Conservation (phyloP, 2,329 filamentous ascomycete species). For the Decorospora gaudefroyi region DNA sequence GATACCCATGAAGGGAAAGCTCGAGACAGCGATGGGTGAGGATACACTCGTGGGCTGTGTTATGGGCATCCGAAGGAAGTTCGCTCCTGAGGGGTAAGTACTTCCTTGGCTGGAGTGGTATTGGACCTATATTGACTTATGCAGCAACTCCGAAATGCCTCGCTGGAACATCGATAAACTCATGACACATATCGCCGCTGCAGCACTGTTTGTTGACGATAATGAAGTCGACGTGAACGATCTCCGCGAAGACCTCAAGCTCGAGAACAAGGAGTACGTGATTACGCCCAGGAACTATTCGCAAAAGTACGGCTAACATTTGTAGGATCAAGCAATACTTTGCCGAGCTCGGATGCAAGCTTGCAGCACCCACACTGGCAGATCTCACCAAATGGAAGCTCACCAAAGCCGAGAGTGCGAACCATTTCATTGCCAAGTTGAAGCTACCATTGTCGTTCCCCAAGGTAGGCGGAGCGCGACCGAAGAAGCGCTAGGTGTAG, state of each 20-base stretch:
- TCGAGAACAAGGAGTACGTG: conserved; percentile 67
- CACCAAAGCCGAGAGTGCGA: conserved; percentile 63
- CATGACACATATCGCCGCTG: conserved; percentile 72
- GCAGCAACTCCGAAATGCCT: conserved; percentile 58
- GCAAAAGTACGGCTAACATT: conserved; percentile 12
- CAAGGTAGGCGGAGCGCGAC: conserved; percentile 52
- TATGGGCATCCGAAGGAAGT: conserved; percentile 61
- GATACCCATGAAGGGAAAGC: conserved; percentile 66
- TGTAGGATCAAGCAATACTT: conserved; percentile 68
- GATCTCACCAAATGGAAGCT: conserved; percentile 59
- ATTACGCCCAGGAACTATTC: no score
- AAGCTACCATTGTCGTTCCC: conserved; percentile 83
- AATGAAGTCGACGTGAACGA: conserved; percentile 72
- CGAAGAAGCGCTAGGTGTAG: conserved; percentile 28
- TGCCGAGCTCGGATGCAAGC: conserved; percentile 72
- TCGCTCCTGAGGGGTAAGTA: conserved; percentile 51
- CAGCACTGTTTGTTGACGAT: conserved; percentile 73
- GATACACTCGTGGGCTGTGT: conserved; percentile 31
- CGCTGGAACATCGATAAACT: conserved; percentile 74
- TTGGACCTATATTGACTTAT: conserved; percentile 14
- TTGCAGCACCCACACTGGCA: conserved; percentile 54
- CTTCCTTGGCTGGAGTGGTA: not conserved
- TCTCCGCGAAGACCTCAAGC: conserved; percentile 70
- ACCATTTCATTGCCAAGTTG: conserved; percentile 70
- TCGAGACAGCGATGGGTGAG: conserved; percentile 65